These are phyloP conservation scores for Gossypium rotundifolium DNA, from an alignment of 345 rosid species.

Conservation along the genomic window DNA sequence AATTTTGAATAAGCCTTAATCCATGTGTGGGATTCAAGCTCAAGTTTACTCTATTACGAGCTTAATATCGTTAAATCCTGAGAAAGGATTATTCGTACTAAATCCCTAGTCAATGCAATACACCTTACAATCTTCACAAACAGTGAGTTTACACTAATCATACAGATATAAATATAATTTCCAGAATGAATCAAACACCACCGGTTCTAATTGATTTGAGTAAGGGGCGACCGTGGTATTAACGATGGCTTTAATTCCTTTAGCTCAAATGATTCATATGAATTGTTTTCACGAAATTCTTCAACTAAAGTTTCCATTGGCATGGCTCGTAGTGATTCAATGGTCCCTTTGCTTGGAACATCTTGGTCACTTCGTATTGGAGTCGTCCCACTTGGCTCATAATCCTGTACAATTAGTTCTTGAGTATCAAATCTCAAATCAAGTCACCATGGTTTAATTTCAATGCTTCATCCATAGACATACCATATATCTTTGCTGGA, in stretches of 20 bases:
- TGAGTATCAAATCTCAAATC: neutral
- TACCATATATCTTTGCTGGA: conserved; percentile 70
- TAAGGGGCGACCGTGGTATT: conserved; percentile 83
- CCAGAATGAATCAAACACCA: conserved; percentile 9
- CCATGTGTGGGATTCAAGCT: neutral
- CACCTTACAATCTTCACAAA: conserved; percentile 7
- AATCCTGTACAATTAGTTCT: conserved; percentile 46
- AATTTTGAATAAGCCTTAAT: conserved; percentile 8
- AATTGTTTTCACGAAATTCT: conserved; percentile 78
- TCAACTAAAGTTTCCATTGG: conserved; percentile 72
- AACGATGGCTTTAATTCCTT: conserved; percentile 72
- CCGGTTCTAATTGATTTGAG: conserved; percentile 55
- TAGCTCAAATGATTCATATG: conserved; percentile 65
- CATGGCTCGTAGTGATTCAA: conserved; percentile 79
- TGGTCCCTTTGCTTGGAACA: conserved; percentile 62
- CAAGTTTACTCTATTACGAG: conserved; percentile 16
- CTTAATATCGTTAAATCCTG: conserved; percentile 22
- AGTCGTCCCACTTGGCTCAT: conserved; percentile 73
- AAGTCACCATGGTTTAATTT: neutral
- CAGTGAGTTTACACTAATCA: conserved; percentile 18
- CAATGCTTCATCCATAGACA: neutral
- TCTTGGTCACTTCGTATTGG: conserved; percentile 65
- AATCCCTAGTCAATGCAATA: conserved; percentile 5
- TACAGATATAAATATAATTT: conserved; percentile 20
- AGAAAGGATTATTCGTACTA: conserved; percentile 25